Evolutionary conservation across 305 asterid species (phyloP).

Genomic region (Withania somnifera): DNA sequence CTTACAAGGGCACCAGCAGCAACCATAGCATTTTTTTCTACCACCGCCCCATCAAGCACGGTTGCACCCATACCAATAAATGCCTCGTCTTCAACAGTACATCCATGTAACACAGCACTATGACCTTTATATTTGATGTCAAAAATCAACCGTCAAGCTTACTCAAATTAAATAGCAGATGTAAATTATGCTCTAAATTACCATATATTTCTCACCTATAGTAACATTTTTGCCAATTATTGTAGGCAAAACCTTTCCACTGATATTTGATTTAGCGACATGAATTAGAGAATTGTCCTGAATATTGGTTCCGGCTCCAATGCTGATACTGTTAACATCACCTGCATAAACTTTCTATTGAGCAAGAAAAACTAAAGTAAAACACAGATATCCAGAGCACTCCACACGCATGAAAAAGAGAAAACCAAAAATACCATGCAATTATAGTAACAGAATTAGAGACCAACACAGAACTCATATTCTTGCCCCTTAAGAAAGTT

Average conservation of each 20-base stretch:
- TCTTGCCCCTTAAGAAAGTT: neutral
- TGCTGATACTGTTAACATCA: conserved; percentile 71
- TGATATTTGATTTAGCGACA: conserved; percentile 87
- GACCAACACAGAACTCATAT: neutral
- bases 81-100: conserved; percentile 90
- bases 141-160: conserved; percentile 5
- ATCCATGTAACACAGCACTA: conserved; percentile 86
- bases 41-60: conserved; percentile 85
- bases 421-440: neutral
- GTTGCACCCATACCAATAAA: conserved; percentile 96
- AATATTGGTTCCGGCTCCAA: conserved; percentile 88
- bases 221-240: conserved; percentile 80
- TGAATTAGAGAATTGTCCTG: conserved; percentile 95
- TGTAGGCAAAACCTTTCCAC: conserved; percentile 84
- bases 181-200: conserved; percentile 2
- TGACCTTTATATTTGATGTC: conserved; percentile 46
- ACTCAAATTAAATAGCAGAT: neutral
- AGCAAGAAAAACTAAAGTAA: neutral
- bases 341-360: conserved; percentile 33
- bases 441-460: neutral
- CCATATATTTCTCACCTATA: conserved; percentile 49
- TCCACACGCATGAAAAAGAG: neutral
- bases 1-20: conserved; percentile 99
- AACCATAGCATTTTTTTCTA: conserved; percentile 93
- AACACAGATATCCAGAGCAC: neutral